Conservation (phyloP, 345 rosid genomes). For the Lepidium africanum region DNA sequence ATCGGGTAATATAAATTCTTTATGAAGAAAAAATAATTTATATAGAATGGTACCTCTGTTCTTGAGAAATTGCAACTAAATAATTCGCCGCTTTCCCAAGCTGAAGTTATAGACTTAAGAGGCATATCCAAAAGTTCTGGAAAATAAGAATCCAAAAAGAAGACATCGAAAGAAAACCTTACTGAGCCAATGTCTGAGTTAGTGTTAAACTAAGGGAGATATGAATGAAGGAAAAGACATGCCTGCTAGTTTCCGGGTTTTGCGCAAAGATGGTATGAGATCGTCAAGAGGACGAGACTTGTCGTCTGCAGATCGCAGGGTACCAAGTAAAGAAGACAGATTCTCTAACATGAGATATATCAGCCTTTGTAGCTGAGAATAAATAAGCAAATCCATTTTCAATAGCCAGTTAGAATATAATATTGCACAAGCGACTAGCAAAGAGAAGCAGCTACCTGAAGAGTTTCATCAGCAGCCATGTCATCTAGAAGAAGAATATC, state of each 20-base stretch:
- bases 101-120: conserved; percentile 59
- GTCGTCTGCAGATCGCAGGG: conserved; percentile 40
- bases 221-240: conserved; percentile 16
- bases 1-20: neutral
- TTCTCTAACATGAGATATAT: conserved; percentile 70
- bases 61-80: conserved; percentile 56
- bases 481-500: conserved; percentile 88
- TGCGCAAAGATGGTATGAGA: conserved; percentile 63
- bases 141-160: conserved; percentile 2
- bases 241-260: conserved; percentile 86
- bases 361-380: conserved; percentile 73
- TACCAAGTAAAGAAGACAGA: conserved; percentile 52
- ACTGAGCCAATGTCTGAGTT: neutral
- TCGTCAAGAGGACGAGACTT: conserved; percentile 38
- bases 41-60: conserved; percentile 56
- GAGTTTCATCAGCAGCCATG: conserved; percentile 96
- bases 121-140: conserved; percentile 89
- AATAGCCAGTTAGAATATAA: neutral
- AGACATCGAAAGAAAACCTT: neutral
- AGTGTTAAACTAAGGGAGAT: neutral
- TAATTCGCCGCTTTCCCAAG: conserved; percentile 89
- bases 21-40: neutral
- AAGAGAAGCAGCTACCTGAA: conserved; percentile 45
- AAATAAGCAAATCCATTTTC: conserved; percentile 12
- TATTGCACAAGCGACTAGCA: neutral